Evolutionary conservation across 129 eudicot species (phyloP), one percentile per base, ranked within the genome.

Genomic region (Pulicaria dysenterica): DNA sequence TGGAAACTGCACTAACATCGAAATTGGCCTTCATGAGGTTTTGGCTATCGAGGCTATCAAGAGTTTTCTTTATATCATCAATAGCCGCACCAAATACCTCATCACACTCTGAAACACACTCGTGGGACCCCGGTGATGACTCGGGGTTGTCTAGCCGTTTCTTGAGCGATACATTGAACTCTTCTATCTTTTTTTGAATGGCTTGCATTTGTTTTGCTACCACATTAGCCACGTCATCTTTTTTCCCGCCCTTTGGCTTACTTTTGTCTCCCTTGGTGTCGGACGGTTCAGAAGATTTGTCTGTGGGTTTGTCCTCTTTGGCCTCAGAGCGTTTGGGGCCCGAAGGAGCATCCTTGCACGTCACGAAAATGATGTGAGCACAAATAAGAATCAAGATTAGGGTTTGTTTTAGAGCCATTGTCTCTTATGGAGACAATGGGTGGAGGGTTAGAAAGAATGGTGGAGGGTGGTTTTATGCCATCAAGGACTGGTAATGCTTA

Each of bases 321-420:
- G 42, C 10, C 44, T 59, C 38, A 8, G 51, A 1, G 40, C 5
- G 37, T 41, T 37, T 17, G n/a, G 74, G 71, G 60, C 71, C 55
- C 1, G 58, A 57, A 58, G 34, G 61, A n/a, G 77, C 72, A 11
- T 61, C 58, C 59, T 37, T 68, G 34, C 40, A 75, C 5, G 76
- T 58, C n/a, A 79, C 67, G 8, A 75, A 42, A 40, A 70, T 57
- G 72, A 84, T 78, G n/a, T 63, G 73, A 36, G 70, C 58, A 5
- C 39, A 58, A 31, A 77, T 36, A 39, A 69, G 40, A 64, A 74
- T 49, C 6, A 74, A 13, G 73, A 73, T 15, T 42, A 62, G 47
- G 55, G 73, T 64, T 34, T 62, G 77, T 63, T 64, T 78, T 55
- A 63, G 65, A 57, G 89, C 83, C 89, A 84, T 84, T 54, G 81